phyloP scores from a whole-genome alignment of 2,329 filamentous ascomycete species.

The Aspergillus pseudonomiae region DNA sequence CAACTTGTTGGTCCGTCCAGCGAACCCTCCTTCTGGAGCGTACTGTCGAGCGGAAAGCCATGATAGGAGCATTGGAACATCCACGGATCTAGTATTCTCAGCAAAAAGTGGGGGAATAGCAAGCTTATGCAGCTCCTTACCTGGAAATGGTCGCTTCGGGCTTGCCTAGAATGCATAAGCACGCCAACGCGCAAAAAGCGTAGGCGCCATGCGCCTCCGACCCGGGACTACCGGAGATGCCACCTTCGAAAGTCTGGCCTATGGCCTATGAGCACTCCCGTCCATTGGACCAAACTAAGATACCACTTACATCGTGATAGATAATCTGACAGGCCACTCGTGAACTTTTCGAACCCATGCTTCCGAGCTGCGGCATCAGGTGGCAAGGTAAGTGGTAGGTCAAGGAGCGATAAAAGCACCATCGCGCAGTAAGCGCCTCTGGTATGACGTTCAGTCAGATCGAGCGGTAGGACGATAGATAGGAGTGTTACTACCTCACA shows the following conservation, averaged over 20 bases:
- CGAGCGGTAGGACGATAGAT: slow-evolving; percentile 22
- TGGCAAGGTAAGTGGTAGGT: slow-evolving; percentile 79
- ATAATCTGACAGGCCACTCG: slow-evolving; percentile 76
- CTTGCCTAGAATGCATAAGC: slow-evolving; percentile 80
- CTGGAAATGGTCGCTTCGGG: slow-evolving; percentile 74
- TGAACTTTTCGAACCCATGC: slow-evolving; percentile 66
- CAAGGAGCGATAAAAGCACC: slow-evolving; percentile 79
- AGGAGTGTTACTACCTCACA: slow-evolving; percentile 64
- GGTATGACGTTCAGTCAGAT: slow-evolving; percentile 22
- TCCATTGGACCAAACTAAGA: slow-evolving; percentile 4
- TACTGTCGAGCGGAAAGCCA: slow-evolving; percentile 92
- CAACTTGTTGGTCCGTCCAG: slow-evolving; percentile 93
- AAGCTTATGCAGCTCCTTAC: slow-evolving; percentile 51
- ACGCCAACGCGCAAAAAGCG: slow-evolving; percentile 90
- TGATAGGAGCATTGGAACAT: slow-evolving; percentile 74
- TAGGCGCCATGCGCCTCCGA: slow-evolving; percentile 96
- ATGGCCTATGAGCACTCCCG: slow-evolving; percentile 18
- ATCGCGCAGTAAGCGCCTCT: slow-evolving; percentile 92
- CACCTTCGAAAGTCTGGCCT: slow-evolving; percentile 95
- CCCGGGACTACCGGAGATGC: slow-evolving; percentile 81
- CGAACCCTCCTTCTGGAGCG: slow-evolving; percentile 87
- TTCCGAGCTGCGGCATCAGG: slow-evolving; percentile 69
- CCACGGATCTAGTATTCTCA: slow-evolving; percentile 63
- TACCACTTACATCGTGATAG: slow-evolving; percentile 71
- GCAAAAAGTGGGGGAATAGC: slow-evolving; percentile 8